Base-by-base conservation (phyloP, 495 filamentous ascomycete genomes). In the Letharia columbiana region DNA sequence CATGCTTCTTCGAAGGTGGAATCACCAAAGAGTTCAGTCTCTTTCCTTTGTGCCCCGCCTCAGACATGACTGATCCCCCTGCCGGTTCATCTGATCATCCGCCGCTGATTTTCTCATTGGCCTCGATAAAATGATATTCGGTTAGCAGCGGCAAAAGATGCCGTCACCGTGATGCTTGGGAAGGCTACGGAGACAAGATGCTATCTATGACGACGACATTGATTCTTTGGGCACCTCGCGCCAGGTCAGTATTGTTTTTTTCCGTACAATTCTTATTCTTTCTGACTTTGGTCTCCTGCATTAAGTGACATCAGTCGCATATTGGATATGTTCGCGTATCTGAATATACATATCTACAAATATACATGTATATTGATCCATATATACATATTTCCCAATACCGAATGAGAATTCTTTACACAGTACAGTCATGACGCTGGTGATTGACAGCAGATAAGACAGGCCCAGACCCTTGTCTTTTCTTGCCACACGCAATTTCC, bases 401-500 rank as follows among this genome's bases (percentile, higher is more conserved):
- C 13, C 42, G 42, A 44, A 9, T 17, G 42, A 44, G 42, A 44
- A 9, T 44, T 4, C 23, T 28, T 28, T 28, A 28, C 23, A 28
- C 23, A 28, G 23, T 28, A 28, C 23, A 28, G 23, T 28, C 23
- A 39, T 39, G 4, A 39, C 37, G 37, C 4, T 8, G 37, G 37
- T 39, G 37, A 39, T 47, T 52, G 49, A 31, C 49, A 8, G 10
- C 23, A 52, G 49, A 52, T 23, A 6, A 23, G 45, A 23, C 3
- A 28, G 49, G 11, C 10, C 49, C 49, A 4, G n/a, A 28, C 1
- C 1, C 49, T 2, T 11, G n/a, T 45, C 42, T 17, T 41, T 11
- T 2, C 13, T 65, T 60, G 18, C 42, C 63, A 58, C 42, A 60
- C 13, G 42, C 54, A 49, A 49, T 49, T 65, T 65, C 63, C 56